These are phyloP conservation scores for Cutaneotrichosporon cavernicola DNA, from an alignment of 1,284 basidiomycete genomes.

Conservation along the genomic window DNA sequence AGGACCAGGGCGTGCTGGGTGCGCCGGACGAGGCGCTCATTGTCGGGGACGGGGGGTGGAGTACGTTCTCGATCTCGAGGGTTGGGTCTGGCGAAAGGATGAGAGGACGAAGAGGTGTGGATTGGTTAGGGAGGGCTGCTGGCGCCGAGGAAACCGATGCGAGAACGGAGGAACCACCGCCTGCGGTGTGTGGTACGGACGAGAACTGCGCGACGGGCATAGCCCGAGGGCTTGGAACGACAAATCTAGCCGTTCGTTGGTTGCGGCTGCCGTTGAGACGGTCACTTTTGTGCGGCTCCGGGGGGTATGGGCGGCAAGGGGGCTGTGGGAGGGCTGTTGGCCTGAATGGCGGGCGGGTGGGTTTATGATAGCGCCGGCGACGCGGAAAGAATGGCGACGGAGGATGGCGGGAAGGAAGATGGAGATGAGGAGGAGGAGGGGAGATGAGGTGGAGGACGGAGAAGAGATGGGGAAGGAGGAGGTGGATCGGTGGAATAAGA, in stretches of 20 bases:
- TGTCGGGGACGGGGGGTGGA: not conserved
- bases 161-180: not conserved
- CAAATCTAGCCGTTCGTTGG: not conserved
- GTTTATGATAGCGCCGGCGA: not conserved
- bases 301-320: not conserved
- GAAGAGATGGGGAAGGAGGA: not conserved
- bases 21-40: conserved; percentile 1
- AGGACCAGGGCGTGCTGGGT: conserved; percentile 9
- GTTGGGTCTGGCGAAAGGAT: not conserved
- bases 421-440: not conserved
- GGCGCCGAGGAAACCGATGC: not conserved
- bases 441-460: not conserved
- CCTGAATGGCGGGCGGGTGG: not conserved
- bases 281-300: not conserved
- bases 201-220: conserved; percentile 7
- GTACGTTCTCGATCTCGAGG: not conserved
- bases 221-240: not conserved
- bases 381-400: not conserved
- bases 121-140: not conserved
- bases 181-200: not conserved
- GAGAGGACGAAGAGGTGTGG: not conserved
- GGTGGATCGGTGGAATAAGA: not conserved
- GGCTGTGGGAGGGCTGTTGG: not conserved
- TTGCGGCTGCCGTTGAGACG: not conserved
- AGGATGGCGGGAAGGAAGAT: not conserved